Evolutionary conservation across 1,284 basidiomycete species (phyloP).

Genomic region (Cystobasidium slooffiae): DNA sequence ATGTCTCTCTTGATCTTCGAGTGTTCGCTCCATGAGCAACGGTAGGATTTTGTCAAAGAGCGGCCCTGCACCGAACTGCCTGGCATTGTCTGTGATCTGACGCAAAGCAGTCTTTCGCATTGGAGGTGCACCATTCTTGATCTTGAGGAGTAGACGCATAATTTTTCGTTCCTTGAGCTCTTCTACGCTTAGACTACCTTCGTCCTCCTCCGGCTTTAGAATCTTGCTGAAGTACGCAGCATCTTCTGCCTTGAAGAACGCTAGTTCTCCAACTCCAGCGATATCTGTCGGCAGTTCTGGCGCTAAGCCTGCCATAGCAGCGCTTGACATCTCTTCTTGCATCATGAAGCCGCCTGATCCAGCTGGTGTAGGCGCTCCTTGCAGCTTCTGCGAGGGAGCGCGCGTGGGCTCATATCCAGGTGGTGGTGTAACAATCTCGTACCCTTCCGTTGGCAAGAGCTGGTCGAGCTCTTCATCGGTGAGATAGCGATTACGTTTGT

Average conservation of each 20-base stretch:
- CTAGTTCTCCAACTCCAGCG: slow-evolving; percentile 93
- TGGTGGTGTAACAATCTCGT: slow-evolving; percentile 89
- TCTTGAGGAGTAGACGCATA: slow-evolving; percentile 98
- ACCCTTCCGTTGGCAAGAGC: slow-evolving; percentile 84
- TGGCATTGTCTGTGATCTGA: slow-evolving; percentile 99
- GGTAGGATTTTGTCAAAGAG: slow-evolving; percentile 99
- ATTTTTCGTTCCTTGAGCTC: slow-evolving; percentile 99
- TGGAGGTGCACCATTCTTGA: slow-evolving; percentile 98
- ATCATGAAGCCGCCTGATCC: slow-evolving; percentile 81
- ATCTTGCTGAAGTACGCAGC: slow-evolving; percentile 98
- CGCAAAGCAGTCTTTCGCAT: slow-evolving; percentile 96
- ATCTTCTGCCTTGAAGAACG: slow-evolving; percentile 98
- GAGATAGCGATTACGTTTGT: slow-evolving; percentile 92
- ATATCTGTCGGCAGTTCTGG: slow-evolving; percentile 98
- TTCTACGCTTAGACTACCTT: slow-evolving; percentile 79
- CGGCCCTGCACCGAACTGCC: slow-evolving; percentile 98
- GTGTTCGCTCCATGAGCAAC: slow-evolving; percentile 95
- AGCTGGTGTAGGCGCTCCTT: slow-evolving; percentile 67
- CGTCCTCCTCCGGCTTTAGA: slow-evolving; percentile 79
- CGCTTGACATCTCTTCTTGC: slow-evolving; percentile 85
- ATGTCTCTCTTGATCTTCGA: slow-evolving; percentile 99
- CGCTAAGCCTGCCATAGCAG: slow-evolving; percentile 77
- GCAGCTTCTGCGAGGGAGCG: slow-evolving; percentile 73
- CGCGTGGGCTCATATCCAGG: slow-evolving; percentile 87
- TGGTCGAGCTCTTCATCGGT: slow-evolving; percentile 94